phyloP scores from a whole-genome alignment of 768 basidiomycete genomes.

The Clathrus columnatus region DNA sequence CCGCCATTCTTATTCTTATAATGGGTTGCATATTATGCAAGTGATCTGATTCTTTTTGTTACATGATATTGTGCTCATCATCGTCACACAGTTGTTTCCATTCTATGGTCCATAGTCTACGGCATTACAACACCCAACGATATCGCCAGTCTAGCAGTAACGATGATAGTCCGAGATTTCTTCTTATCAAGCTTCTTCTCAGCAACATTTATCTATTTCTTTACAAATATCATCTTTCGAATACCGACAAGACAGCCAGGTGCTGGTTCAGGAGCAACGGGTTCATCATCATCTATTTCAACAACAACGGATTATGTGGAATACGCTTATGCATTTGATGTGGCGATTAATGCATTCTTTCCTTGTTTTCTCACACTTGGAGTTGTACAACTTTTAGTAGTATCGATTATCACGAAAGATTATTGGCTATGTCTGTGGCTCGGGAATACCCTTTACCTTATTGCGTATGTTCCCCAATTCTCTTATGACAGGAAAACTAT shows the following conservation, averaged over 20 bases:
- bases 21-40: constrained; percentile 67
- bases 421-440: constrained; percentile 94
- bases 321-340: constrained; percentile 95
- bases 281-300: neutral
- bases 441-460: constrained; percentile 87
- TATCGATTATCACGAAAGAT: constrained; percentile 71
- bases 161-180: constrained; percentile 89
- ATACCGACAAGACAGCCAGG: constrained; percentile 71
- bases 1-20: constrained; percentile 86
- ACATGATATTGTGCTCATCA: neutral
- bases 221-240: constrained; percentile 61
- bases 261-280: constrained; percentile 46
- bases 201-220: constrained; percentile 68
- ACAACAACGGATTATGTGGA: constrained; percentile 47
- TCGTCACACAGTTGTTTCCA: constrained; percentile 51
- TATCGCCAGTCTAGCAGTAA: constrained; percentile 53
- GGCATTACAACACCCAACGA: constrained; percentile 44
- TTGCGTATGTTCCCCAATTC: constrained; percentile 48
- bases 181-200: constrained; percentile 66
- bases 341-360: constrained; percentile 96
- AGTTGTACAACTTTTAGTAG: constrained; percentile 77
- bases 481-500: neutral
- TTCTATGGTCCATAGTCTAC: constrained; percentile 84
- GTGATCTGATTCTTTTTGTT: constrained; percentile 15
- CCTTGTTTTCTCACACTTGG: constrained; percentile 88